phyloP scores from a whole-genome alignment of 1,139 yeast species.

The Pichia sp. region DNA sequence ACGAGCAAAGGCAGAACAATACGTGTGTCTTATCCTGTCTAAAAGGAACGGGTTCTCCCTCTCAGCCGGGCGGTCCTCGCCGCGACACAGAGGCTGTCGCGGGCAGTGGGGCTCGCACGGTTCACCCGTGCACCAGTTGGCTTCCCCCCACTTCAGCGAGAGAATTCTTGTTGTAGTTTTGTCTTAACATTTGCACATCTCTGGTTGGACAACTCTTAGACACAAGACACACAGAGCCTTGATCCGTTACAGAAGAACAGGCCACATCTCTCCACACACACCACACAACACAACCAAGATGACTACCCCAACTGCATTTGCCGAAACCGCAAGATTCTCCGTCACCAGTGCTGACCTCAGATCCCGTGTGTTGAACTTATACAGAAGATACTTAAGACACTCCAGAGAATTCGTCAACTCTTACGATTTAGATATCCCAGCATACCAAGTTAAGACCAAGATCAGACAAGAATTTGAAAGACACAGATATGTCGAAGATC shows the following conservation, averaged over 20 bases:
- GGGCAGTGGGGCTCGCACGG: too few species aligned
- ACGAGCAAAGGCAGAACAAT: too few species aligned
- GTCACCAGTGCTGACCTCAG: conserved; percentile 61
- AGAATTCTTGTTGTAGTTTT: too few species aligned
- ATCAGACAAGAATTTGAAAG: conserved; percentile 90
- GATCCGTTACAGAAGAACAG: too few species aligned
- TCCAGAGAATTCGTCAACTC: conserved; percentile 48
- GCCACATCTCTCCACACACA: not conserved
- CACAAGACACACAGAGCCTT: too few species aligned
- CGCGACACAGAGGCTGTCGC: too few species aligned
- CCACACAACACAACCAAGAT: conserved; percentile 13
- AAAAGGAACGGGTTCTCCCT: too few species aligned
- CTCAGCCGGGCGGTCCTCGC: too few species aligned
- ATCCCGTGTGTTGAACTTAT: conserved; percentile 63
- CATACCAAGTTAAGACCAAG: conserved; percentile 78
- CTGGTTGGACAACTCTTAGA: not conserved
- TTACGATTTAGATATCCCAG: conserved; percentile 82
- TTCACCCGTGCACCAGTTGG: too few species aligned
- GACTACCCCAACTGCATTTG: conserved; percentile 62
- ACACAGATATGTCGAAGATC: conserved; percentile 69
- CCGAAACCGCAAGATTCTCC: conserved; percentile 75
- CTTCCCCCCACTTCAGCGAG: too few species aligned
- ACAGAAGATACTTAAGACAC: conserved; percentile 72
- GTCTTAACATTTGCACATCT: not conserved
- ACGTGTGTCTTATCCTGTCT: too few species aligned